A percentile compares a stretch with the other conserved stretches of the same genome.
Conservation (phyloP, 306 rosid genomes). For the Mimosa bimucronata region DNA sequence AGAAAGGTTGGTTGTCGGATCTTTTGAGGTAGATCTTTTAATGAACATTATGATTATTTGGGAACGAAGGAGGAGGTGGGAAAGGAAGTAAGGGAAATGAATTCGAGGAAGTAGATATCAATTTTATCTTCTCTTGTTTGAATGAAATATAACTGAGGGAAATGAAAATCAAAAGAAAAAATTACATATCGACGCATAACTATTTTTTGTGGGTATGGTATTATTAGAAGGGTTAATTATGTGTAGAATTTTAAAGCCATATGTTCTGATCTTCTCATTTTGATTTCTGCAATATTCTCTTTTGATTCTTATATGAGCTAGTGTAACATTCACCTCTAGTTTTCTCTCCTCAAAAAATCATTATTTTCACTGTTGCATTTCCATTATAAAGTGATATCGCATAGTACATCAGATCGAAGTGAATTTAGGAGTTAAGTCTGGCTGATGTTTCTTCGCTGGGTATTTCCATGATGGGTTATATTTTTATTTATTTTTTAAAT, state of each 20-base stretch:
- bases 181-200: not conserved
- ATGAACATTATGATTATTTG: not conserved
- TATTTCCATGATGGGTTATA: not conserved
- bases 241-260: not conserved
- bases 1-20: constrained; percentile 6
- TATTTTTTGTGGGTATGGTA: not conserved
- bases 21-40: constrained; percentile 10
- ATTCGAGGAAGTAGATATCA: constrained; percentile 2
- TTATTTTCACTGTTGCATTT: not conserved
- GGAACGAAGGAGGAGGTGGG: not conserved
- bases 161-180: not conserved
- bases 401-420: constrained; percentile 29
- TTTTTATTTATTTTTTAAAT: not conserved
- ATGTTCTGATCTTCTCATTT: not conserved
- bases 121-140: not conserved
- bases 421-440: constrained; percentile 13
- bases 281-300: not conserved
- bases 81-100: constrained; percentile 6
- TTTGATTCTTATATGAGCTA: not conserved
- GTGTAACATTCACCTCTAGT: not conserved
- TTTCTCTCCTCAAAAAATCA: not conserved
- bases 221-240: not conserved
- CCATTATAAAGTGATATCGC: not conserved
- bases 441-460: not conserved
- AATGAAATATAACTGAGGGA: not conserved